Percentiles rank a stretch among this genome's conserved stretches.
phyloP scores from a whole-genome alignment of 2,329 filamentous ascomycete species.

The Clarireedia homoeocarpa region DNA sequence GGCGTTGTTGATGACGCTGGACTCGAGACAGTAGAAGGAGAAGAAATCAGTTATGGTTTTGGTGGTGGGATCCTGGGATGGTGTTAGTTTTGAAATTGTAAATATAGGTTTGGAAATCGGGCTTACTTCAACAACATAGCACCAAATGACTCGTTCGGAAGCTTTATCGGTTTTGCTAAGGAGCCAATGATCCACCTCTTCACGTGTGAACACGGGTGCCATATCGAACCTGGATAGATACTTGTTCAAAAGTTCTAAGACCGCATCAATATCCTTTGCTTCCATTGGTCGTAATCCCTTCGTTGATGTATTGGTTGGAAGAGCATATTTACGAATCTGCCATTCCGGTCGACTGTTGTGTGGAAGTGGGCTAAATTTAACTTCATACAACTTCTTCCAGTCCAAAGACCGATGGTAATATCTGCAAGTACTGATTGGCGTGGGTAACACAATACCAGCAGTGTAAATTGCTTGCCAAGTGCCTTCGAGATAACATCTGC shows the following conservation, averaged over 20 bases:
- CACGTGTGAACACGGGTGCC: slow-evolving; percentile 69
- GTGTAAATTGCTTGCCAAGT: slow-evolving; percentile 97
- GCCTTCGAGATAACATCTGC: slow-evolving; percentile 76
- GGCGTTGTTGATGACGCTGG: slow-evolving; percentile 75
- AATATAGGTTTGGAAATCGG: neutral
- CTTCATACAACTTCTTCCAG: slow-evolving; percentile 93
- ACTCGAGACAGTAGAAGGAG: slow-evolving; percentile 93
- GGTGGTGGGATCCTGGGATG: slow-evolving; percentile 44
- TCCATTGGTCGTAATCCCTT: slow-evolving; percentile 76
- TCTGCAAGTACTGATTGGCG: slow-evolving; percentile 83
- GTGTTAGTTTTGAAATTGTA: neutral
- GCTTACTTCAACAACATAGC: slow-evolving; percentile 75
- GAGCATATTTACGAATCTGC: slow-evolving; percentile 77
- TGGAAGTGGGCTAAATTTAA: slow-evolving; percentile 87
- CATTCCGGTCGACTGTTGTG: slow-evolving; percentile 73
- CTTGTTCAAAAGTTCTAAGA: slow-evolving; percentile 64
- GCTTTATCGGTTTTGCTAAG: slow-evolving; percentile 59
- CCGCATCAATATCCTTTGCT: slow-evolving; percentile 66
- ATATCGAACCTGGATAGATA: slow-evolving; percentile 79
- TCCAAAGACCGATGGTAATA: slow-evolving; percentile 93
- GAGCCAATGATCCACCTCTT: slow-evolving; percentile 85
- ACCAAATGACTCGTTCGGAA: slow-evolving; percentile 81
- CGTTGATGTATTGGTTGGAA: slow-evolving; percentile 66
- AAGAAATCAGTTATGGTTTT: slow-evolving; percentile 92
- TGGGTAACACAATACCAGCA: slow-evolving; percentile 82